These are phyloP conservation scores for Paramecium sonneborni DNA, from an alignment of 73 alveolate species.

Conservation along the genomic window DNA sequence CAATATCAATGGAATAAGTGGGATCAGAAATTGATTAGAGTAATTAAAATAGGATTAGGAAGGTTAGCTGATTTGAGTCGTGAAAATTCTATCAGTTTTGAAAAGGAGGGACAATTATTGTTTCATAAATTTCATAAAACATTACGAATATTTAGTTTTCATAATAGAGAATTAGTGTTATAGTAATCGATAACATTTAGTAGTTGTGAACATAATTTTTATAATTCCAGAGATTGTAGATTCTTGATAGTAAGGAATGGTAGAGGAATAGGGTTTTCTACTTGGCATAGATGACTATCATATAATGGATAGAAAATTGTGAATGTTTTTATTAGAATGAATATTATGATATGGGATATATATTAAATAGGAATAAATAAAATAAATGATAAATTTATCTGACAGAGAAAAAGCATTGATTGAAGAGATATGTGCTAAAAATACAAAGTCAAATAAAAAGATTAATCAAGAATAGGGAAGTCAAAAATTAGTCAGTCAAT, in stretches of 20 bases:
- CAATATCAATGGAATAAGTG: neutral
- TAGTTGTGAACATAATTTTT: neutral
- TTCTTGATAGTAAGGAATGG: neutral
- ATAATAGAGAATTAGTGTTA: neutral
- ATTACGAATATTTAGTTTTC: neutral
- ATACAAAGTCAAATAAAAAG: neutral
- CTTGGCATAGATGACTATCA: neutral
- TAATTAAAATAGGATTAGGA: neutral
- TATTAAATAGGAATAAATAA: neutral
- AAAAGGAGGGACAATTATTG: neutral
- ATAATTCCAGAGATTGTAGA: neutral
- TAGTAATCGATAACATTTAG: neutral
- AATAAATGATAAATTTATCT: constrained; percentile 39
- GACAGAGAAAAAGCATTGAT: constrained; percentile 38
- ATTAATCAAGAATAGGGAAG: neutral
- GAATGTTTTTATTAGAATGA: neutral
- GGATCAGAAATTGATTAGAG: neutral
- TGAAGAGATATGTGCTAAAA: neutral
- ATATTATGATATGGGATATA: neutral
- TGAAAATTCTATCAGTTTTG: neutral
- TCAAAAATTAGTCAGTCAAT: constrained; percentile 17
- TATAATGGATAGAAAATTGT: neutral
- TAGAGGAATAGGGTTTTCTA: neutral
- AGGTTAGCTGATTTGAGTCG: neutral
- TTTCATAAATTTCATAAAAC: neutral